A percentile compares a stretch with the other conserved stretches of the same genome.
Conservation (phyloP, 2,329 filamentous ascomycete species). For the Thermomyces lanuginosus region DNA sequence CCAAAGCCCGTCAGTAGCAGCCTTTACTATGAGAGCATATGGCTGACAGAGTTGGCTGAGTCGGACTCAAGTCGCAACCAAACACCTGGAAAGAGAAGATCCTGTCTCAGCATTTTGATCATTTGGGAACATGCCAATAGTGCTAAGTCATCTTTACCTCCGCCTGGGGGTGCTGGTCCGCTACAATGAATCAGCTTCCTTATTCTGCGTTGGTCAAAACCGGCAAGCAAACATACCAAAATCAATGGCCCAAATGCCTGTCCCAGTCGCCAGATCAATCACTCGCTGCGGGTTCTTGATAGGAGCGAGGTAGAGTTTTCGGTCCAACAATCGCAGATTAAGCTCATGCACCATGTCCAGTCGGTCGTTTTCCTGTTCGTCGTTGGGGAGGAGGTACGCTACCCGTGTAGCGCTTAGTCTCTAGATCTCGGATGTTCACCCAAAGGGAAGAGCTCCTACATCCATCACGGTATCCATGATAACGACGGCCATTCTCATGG, state of each 20-base stretch:
- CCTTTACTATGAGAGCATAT: too few species aligned
- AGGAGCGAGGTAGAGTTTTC: conserved; percentile 32
- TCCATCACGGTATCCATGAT: conserved; percentile 11
- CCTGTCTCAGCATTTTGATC: too few species aligned
- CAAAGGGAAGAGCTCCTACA: conserved; percentile 5
- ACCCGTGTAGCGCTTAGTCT: too few species aligned
- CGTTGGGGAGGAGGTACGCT: conserved; percentile 35
- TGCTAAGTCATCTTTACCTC: too few species aligned
- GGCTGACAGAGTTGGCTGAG: too few species aligned
- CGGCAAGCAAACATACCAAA: conserved; percentile 35
- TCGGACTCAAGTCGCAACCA: too few species aligned
- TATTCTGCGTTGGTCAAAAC: too few species aligned
- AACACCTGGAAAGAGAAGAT: too few species aligned
- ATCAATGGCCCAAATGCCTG: conserved; percentile 52
- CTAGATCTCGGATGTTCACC: not conserved
- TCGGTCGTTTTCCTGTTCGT: conserved; percentile 39
- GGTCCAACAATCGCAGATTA: conserved; percentile 32
- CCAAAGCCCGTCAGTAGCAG: too few species aligned
- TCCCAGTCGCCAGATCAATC: conserved; percentile 44
- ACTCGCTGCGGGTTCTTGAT: conserved; percentile 31
- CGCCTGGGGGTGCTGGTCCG: too few species aligned
- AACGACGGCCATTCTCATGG: conserved; percentile 14
- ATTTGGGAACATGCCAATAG: too few species aligned
- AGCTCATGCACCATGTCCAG: conserved; percentile 41
- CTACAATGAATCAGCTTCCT: too few species aligned